These are phyloP conservation scores for Linum usitatissimum DNA, from an alignment of 345 rosid species.

Conservation along the genomic window DNA sequence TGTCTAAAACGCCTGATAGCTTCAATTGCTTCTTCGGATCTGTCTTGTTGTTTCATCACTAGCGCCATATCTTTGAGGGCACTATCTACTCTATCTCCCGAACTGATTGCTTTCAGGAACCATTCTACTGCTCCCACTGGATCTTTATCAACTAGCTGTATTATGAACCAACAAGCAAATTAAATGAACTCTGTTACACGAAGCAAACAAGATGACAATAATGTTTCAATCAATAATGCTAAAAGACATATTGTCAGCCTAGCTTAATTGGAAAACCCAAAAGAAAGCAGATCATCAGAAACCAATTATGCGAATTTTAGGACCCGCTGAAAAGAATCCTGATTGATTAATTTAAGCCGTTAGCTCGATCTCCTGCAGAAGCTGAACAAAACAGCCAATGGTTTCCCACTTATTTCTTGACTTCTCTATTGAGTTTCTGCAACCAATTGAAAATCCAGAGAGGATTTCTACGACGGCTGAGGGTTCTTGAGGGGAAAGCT, in stretches of 20 bases:
- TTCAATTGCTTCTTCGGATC: conserved; percentile 5
- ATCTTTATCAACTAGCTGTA: conserved; percentile 1
- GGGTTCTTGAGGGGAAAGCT: too few relatives aligned
- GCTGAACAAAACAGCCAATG: not conserved
- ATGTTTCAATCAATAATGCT: not conserved
- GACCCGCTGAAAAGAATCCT: too few relatives aligned
- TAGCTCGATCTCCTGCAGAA: not conserved
- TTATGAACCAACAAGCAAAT: not conserved
- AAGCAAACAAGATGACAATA: not conserved
- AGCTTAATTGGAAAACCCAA: not conserved
- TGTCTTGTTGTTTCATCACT: conserved; percentile 3
- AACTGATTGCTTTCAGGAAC: not conserved
- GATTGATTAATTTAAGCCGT: too few relatives aligned
- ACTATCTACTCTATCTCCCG: conserved; percentile 27
- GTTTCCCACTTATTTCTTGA: not conserved
- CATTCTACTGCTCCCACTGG: not conserved
- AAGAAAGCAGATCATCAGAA: not conserved
- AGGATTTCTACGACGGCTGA: too few relatives aligned
- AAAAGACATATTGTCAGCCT: not conserved
- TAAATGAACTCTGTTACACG: not conserved
- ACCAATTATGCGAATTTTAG: not conserved
- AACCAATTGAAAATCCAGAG: too few relatives aligned
- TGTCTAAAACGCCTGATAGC: conserved; percentile 3
- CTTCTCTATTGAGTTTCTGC: not conserved
- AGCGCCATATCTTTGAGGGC: conserved; percentile 54